Conservation (phyloP, 1,139 yeast genomes). For the Sugiyamaella novakii region DNA sequence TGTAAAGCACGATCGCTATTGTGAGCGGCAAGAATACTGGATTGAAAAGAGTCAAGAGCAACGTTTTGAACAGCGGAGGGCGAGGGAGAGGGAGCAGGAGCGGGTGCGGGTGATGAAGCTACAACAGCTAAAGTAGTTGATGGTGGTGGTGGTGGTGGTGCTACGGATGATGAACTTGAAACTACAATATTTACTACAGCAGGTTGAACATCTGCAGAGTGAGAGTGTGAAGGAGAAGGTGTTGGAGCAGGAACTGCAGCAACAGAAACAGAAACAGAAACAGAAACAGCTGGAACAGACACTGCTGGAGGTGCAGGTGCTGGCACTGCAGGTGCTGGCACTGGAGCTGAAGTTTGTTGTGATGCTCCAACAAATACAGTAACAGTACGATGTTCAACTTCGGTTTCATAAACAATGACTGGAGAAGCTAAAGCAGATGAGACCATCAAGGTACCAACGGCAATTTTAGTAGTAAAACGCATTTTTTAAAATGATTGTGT, state of each 20-base stretch:
- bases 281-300: conserved; percentile 21
- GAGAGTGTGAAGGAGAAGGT: conserved; percentile 12
- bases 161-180: neutral
- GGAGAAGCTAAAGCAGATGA: conserved; percentile 30
- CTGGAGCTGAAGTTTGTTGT: conserved; percentile 7
- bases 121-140: conserved; percentile 24
- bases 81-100: conserved; percentile 22
- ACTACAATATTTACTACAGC: conserved; percentile 14
- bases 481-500: conserved; percentile 4
- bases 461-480: conserved; percentile 17
- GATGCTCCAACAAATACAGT: conserved; percentile 29
- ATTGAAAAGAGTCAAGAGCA: conserved; percentile 28
- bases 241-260: conserved; percentile 24
- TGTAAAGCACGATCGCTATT: conserved; percentile 70
- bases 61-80: conserved; percentile 17
- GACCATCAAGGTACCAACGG: conserved; percentile 18
- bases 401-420: conserved; percentile 35
- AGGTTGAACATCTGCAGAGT: conserved; percentile 16
- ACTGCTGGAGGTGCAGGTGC: conserved; percentile 22
- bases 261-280: conserved; percentile 20
- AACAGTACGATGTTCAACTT: conserved; percentile 32
- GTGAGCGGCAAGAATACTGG: conserved; percentile 55
- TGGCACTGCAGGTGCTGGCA: conserved; percentile 24
- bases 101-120: conserved; percentile 18
- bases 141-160: conserved; percentile 21